Evolutionary conservation across 2,329 filamentous ascomycete genomes (phyloP), one percentile per base, ranked within the genome.

Genomic region (Colletotrichum sp.): DNA sequence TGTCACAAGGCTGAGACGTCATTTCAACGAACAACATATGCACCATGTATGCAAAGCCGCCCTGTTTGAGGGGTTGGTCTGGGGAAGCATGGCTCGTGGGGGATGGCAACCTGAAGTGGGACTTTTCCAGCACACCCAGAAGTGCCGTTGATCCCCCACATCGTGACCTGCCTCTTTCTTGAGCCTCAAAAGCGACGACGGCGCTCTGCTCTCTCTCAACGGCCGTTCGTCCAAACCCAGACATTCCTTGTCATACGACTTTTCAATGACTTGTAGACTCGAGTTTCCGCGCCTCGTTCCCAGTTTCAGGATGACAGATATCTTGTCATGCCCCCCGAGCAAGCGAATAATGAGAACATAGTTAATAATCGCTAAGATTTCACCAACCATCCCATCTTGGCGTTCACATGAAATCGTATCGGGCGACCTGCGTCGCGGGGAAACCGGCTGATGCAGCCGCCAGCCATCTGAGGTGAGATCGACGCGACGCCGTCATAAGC

Each of bases 1-100:
- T 79, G 77, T 79, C 79, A 79, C 80, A 80, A 81, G 78, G 80
- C 78, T 79, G 80, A 81, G 79, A 81, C 80, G 72, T 72, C 75
- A 77, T 77, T 77, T 68, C 75, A 73, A 61, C 74, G 18, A 43
- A 78, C 69, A 73, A 59, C 72, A 75, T 74, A 78, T 78, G 78
- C 74, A 71, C 55, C 66, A 69, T 55, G 61, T 73, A 77, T 78
- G 78, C 77, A 77, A 77, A 70, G 71, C 65, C 71, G 74, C 72
- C 77, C 74, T 69, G 74, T 63, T 74, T 67, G 59, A 26, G 73
- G 61, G 59, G 39, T 43, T 43, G 39, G 39, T 75, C 66, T 72
- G 77, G 76, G 77, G 73, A 77, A 78, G 30, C 57, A 39, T 75
- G 71, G 30, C 68, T 74, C 69, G 71, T 75, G 77, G 71, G 77